Percentiles rank a stretch among this genome's conserved stretches.
These are phyloP conservation scores for Fusarium xyrophilum DNA, from an alignment of 2,329 filamentous ascomycete species.

Conservation along the genomic window DNA sequence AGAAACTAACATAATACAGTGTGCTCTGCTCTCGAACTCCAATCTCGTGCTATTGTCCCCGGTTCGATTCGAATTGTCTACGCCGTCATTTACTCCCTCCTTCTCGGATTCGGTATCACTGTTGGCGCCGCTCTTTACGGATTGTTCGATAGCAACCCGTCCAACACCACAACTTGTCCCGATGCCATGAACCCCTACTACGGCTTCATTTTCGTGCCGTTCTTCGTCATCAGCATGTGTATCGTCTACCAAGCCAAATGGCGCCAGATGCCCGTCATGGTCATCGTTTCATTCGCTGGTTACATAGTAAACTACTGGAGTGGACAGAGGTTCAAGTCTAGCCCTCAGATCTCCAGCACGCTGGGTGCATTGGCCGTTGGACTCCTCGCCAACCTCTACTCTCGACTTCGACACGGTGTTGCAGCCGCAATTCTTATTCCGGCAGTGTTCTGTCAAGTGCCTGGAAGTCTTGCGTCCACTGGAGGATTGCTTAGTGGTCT, in stretches of 20 bases:
- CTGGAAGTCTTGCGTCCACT: conserved; percentile 56
- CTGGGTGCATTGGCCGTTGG: conserved; percentile 79
- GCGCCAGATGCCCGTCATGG: conserved; percentile 80
- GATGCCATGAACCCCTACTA: conserved; percentile 52
- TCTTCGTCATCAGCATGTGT: conserved; percentile 75
- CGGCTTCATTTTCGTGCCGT: conserved; percentile 75
- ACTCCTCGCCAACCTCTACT: conserved; percentile 78
- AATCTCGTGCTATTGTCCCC: conserved; percentile 72
- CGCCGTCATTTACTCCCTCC: conserved; percentile 75
- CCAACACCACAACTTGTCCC: conserved; percentile 51
- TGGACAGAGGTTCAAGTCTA: conserved; percentile 68
- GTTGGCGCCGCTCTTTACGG: conserved; percentile 70
- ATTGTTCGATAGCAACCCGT: conserved; percentile 62
- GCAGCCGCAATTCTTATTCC: conserved; percentile 56
- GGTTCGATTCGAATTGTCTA: conserved; percentile 78
- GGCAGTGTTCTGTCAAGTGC: conserved; percentile 58
- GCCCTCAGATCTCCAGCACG: conserved; percentile 78
- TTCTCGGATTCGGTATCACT: conserved; percentile 76
- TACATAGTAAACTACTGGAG: conserved; percentile 81
- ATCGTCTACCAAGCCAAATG: conserved; percentile 83
- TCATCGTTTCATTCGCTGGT: conserved; percentile 73
- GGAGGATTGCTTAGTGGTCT: conserved; percentile 56
- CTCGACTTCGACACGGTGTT: conserved; percentile 61
- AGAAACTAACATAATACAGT: conserved; percentile 37
- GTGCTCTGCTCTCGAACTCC: conserved; percentile 65